These are phyloP conservation scores for Phytophthora idaei DNA, from an alignment of 352 stramenopile species.

Conservation along the genomic window DNA sequence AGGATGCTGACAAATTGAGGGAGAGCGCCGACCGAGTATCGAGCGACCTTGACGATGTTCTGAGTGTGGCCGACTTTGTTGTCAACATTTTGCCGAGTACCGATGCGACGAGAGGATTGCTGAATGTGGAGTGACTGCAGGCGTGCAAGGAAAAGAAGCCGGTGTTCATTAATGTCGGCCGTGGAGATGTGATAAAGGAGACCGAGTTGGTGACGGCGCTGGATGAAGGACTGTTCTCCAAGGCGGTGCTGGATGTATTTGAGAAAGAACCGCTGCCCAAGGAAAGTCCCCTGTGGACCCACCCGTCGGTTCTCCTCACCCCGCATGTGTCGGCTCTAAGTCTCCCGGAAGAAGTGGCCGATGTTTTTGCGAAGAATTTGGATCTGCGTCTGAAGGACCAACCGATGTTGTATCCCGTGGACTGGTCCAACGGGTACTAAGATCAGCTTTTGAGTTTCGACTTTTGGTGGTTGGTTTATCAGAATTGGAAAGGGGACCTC, in stretches of 20 bases:
- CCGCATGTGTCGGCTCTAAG: constrained; percentile 85
- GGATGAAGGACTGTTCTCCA: constrained; percentile 62
- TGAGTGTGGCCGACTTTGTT: constrained; percentile 71
- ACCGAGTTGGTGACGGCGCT: constrained; percentile 70
- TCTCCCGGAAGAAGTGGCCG: constrained; percentile 74
- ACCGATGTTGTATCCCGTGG: constrained; percentile 50
- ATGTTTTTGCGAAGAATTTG: constrained; percentile 75
- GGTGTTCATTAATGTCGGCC: constrained; percentile 89
- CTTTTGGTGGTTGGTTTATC: too few species aligned
- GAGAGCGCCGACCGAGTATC: constrained; percentile 50
- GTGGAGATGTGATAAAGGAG: constrained; percentile 84
- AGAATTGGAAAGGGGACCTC: too few species aligned
- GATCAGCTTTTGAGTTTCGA: background rate
- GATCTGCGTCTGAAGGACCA: constrained; percentile 44
- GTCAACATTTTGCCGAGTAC: constrained; percentile 89
- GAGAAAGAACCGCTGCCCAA: constrained; percentile 51
- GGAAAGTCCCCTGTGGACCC: constrained; percentile 69
- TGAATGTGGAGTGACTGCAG: constrained; percentile 52
- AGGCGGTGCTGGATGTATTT: constrained; percentile 69
- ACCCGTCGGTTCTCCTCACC: constrained; percentile 71
- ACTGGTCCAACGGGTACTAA: constrained; percentile 65
- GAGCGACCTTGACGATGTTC: constrained; percentile 50
- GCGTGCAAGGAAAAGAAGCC: constrained; percentile 58
- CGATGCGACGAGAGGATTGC: constrained; percentile 63
- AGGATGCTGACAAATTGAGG: constrained; percentile 7